Conservation (phyloP, 2,329 filamentous ascomycete genomes). For the Aspergillus neoniger region DNA sequence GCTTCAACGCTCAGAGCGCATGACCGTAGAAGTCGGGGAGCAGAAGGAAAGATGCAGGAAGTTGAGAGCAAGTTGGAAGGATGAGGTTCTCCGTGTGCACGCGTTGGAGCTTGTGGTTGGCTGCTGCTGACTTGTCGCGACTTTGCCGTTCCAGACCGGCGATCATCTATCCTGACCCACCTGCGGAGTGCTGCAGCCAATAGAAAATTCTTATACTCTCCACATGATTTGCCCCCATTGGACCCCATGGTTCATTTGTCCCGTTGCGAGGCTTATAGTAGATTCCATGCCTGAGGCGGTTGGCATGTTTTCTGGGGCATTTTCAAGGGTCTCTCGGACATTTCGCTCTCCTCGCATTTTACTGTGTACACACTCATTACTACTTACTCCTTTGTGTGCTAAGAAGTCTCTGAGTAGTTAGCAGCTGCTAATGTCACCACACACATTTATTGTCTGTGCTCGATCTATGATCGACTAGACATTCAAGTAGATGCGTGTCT, state of each 20-base stretch:
- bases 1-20: constrained; percentile 22
- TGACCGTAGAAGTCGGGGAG: constrained; percentile 19
- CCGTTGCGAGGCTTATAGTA: background rate
- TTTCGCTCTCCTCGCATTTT: background rate
- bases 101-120: constrained; percentile 23
- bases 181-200: no score
- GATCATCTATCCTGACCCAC: background rate
- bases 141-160: constrained; percentile 4
- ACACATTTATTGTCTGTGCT: background rate
- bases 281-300: constrained; percentile 1
- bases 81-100: constrained; percentile 25
- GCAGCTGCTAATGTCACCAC: background rate
- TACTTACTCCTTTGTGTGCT: no score
- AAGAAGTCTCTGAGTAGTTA: background rate
- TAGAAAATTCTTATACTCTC: background rate
- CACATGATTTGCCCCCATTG: constrained; percentile 6
- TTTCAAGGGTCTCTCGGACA: background rate
- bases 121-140: constrained; percentile 11
- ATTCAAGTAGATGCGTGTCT: background rate
- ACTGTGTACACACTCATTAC: background rate
- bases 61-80: constrained; percentile 23
- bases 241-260: background rate
- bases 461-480: background rate
- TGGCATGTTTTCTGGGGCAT: background rate
- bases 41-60: constrained; percentile 7